Evolutionary conservation across 1,139 yeast species (phyloP), one percentile per base, ranked within the genome.

Genomic region (Debaryomycetaceae sp.): DNA sequence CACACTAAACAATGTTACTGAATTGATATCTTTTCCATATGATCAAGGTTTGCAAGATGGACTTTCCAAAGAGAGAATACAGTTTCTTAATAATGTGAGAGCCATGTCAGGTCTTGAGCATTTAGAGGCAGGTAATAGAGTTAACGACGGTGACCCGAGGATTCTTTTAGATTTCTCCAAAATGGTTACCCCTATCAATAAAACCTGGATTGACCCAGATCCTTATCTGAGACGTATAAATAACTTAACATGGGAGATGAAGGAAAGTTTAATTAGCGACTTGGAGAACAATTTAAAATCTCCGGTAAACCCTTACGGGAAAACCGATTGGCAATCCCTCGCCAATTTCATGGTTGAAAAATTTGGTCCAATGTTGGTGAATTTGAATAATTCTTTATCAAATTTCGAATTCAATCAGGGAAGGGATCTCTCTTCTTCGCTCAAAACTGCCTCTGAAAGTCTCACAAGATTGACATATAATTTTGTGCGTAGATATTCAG

Each of bases 261-360:
- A 61, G 41, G 55, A 56, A 1, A 60, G 58, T 1, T 53, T 79
- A 7, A 51, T 70, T 3, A 28, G 37, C 4, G 66, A 63, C 11
- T 44, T 79, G 24, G 69, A 57, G 30, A 17, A 38, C 0, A 49
- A 53, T n/a, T 47, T 72, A 26, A 11, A 41, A 9, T 34, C 47
- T 54, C 64, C 41, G 51, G 65, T 44, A 9, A 58, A 68, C 37
- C 73, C 78, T 2, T 54, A 49, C 34, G 39, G 48, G 3, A 67
- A 74, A 13, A 77, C 75, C 0, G 59, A 79, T 49, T 79, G 84
- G 84, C 79, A 73, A 48, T 43, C 55, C 9, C 59, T 70, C 5
- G 69, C 79, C 0, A 67, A 65, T 33, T 64, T 58, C 28, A 68
- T 79, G n/a, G 68, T 65, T 4, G 57, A 57, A 28, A 78, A 78